Conservation (phyloP, 2,329 filamentous ascomycete species). For the Xylaria sp. region DNA sequence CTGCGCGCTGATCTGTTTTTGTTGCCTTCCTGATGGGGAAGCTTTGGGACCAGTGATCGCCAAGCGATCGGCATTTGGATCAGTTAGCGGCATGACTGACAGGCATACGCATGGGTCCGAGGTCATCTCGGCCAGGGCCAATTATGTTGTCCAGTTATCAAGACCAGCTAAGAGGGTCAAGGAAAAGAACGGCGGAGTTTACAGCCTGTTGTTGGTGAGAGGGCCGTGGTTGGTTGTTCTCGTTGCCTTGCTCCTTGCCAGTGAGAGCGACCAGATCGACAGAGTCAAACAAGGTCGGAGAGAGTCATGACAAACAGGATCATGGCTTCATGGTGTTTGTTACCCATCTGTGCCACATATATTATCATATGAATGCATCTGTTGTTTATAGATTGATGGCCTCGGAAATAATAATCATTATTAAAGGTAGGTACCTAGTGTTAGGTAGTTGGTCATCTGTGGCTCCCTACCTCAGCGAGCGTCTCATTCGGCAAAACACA, state of each 20-base stretch:
- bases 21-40: constrained; percentile 22
- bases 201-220: background rate
- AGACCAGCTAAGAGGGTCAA: background rate
- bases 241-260: background rate
- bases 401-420: too few species aligned
- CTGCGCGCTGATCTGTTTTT: background rate
- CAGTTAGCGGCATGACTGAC: constrained; percentile 17
- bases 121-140: constrained; percentile 8
- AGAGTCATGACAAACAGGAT: background rate
- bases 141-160: constrained; percentile 1
- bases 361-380: background rate
- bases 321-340: background rate
- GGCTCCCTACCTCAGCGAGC: too few species aligned
- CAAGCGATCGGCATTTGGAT: constrained; percentile 15
- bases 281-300: background rate
- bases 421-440: too few species aligned
- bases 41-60: constrained; percentile 10
- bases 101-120: background rate
- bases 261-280: background rate
- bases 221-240: background rate
- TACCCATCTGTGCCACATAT: background rate
- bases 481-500: too few species aligned
- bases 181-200: constrained; percentile 6
- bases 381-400: too few species aligned
- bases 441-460: too few species aligned